phyloP scores from a whole-genome alignment of 306 rosid genomes.

The Nissolia schottii region DNA sequence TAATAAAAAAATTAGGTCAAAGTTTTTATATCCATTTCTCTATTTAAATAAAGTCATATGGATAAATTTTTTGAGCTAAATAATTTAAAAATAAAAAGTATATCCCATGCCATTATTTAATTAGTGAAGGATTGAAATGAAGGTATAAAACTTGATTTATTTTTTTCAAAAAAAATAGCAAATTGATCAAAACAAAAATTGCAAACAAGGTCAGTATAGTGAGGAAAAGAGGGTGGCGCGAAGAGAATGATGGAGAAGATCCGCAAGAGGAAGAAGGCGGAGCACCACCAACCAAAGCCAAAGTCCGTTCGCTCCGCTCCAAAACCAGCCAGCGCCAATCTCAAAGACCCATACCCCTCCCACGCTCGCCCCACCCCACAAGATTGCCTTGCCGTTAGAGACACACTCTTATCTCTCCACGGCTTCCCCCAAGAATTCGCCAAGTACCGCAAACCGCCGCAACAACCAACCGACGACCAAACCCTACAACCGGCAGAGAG shows the following conservation, averaged over 20 bases:
- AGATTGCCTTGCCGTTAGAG: slow-evolving; percentile 54
- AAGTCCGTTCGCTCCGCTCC: neutral
- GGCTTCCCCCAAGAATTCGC: slow-evolving; percentile 75
- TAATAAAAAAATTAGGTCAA: too few relatives aligned
- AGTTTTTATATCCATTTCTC: too few relatives aligned
- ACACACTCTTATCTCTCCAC: slow-evolving; percentile 61
- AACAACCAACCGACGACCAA: neutral
- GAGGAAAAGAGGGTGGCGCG: neutral
- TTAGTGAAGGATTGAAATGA: too few relatives aligned
- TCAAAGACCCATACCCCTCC: slow-evolving; percentile 49
- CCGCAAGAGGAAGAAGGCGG: neutral
- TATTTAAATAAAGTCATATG: too few relatives aligned
- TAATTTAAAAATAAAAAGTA: too few relatives aligned
- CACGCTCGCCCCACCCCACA: slow-evolving; percentile 48
- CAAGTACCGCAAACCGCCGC: slow-evolving; percentile 48
- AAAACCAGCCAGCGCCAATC: neutral
- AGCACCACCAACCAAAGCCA: neutral
- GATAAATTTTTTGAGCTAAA: too few relatives aligned
- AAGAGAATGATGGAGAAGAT: neutral
- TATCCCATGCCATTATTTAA: too few relatives aligned
- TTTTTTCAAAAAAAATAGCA: too few relatives aligned
- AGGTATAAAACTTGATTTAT: too few relatives aligned
- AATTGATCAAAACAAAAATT: too few relatives aligned
- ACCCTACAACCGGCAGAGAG: slow-evolving; percentile 29
- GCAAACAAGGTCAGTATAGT: too few relatives aligned